A percentile compares a stretch with the other conserved stretches of the same genome.
phyloP scores from a whole-genome alignment of 176 grass and related monocot species.

The Echinochloa phyllopogon region DNA sequence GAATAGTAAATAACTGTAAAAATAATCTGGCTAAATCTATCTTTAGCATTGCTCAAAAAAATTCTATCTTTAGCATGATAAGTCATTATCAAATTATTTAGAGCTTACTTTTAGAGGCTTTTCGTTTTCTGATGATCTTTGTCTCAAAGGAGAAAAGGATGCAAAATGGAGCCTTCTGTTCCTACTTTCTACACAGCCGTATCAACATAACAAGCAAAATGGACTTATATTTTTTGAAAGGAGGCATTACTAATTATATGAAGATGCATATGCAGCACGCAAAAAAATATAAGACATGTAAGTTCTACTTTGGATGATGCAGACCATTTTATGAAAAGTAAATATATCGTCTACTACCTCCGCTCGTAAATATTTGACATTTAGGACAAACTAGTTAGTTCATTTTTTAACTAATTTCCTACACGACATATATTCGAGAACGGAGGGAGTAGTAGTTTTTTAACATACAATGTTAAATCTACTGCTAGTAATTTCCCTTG shows the following conservation, averaged over 20 bases:
- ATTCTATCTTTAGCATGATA: not conserved
- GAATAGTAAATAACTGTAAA: not conserved
- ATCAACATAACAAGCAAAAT: not conserved
- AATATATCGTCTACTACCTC: not conserved
- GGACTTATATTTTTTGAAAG: not conserved
- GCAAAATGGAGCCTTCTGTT: not conserved
- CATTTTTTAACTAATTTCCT: too few relatives aligned
- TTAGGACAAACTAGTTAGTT: too few relatives aligned
- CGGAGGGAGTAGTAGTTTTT: too few relatives aligned
- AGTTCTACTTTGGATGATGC: not conserved
- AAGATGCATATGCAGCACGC: slow-evolving; percentile 5
- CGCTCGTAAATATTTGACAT: too few relatives aligned
- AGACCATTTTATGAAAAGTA: not conserved
- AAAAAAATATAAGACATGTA: not conserved
- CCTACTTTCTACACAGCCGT: not conserved
- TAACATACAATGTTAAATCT: not conserved
- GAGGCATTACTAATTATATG: not conserved
- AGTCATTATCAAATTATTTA: not conserved
- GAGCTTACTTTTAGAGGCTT: not conserved
- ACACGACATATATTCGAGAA: too few relatives aligned
- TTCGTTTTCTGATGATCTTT: not conserved
- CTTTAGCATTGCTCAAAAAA: not conserved
- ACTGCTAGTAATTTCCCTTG: not conserved
- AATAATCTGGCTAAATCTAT: not conserved
- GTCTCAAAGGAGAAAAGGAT: not conserved